A percentile compares a stretch with the other conserved stretches of the same genome.
Conservation (phyloP, 345 rosid genomes). For the Eutrema heterophyllum region DNA sequence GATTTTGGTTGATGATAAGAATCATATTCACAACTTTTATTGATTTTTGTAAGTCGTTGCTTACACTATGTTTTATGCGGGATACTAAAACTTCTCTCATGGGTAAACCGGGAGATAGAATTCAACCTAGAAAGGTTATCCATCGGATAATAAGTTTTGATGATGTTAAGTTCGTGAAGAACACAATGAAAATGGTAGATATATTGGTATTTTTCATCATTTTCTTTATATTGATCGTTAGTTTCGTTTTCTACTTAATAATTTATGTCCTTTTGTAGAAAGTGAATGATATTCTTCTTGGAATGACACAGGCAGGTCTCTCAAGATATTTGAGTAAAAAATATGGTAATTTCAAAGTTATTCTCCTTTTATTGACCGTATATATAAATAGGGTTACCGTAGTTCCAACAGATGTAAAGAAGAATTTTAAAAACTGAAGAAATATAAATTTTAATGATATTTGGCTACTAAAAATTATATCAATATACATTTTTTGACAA, state of each 20-base stretch:
- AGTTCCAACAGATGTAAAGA: too few species aligned
- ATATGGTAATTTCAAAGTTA: constrained; percentile 33
- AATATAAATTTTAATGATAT: too few species aligned
- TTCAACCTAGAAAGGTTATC: constrained; percentile 30
- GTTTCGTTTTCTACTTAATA: not conserved
- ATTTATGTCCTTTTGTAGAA: constrained; percentile 38
- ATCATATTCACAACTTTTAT: constrained; percentile 40
- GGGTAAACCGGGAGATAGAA: not conserved
- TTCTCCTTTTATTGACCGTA: too few species aligned
- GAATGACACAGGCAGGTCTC: constrained; percentile 60
- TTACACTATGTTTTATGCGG: constrained; percentile 35
- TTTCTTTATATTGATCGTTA: not conserved
- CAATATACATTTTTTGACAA: too few species aligned
- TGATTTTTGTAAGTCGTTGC: constrained; percentile 34
- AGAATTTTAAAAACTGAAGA: too few species aligned
- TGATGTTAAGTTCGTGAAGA: constrained; percentile 47
- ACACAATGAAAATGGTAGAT: constrained; percentile 18
- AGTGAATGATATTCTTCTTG: constrained; percentile 58
- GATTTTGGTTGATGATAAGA: constrained; percentile 34
- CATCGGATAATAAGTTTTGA: constrained; percentile 41
- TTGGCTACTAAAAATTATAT: too few species aligned
- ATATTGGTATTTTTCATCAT: not conserved
- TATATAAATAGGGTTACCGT: too few species aligned
- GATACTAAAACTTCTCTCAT: constrained; percentile 47
- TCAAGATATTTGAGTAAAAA: constrained; percentile 45